Conservation (phyloP, 495 filamentous ascomycete genomes). For the Penicillium argentinense region DNA sequence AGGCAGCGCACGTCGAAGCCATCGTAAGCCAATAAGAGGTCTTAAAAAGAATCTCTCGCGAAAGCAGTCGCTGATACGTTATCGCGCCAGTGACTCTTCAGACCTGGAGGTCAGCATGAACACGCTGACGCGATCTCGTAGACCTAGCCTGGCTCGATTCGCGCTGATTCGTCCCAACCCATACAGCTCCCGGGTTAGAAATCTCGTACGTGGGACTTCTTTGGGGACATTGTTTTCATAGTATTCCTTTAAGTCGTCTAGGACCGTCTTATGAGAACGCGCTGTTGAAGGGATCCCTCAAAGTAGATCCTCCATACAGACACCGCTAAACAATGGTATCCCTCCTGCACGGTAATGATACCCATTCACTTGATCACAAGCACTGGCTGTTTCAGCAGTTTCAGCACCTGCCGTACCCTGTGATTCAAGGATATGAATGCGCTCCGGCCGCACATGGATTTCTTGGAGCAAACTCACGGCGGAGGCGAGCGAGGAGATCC, state of each 20-base stretch:
- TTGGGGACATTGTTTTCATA: no score
- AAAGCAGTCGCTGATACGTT: slow-evolving; percentile 5
- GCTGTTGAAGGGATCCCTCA: not conserved
- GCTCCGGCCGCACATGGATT: slow-evolving; percentile 1
- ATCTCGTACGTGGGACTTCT: no score
- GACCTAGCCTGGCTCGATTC: not conserved
- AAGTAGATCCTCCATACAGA: slow-evolving; percentile 2
- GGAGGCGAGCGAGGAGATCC: slow-evolving; percentile 5
- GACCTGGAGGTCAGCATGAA: slow-evolving; percentile 1
- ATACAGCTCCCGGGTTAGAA: no score
- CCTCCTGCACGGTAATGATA: slow-evolving; percentile 11
- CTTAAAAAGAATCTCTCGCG: slow-evolving; percentile 3
- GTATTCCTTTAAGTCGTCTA: no score
- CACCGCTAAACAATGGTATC: slow-evolving; percentile 1
- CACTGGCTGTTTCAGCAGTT: not conserved
- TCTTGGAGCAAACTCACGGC: slow-evolving; percentile 5
- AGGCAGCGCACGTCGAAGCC: no score
- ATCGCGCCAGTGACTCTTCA: slow-evolving; percentile 2
- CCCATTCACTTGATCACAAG: not conserved
- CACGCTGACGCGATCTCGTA: not conserved
- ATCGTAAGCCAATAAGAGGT: slow-evolving; percentile 12
- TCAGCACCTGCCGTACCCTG: not conserved
- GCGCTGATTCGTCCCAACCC: not conserved
- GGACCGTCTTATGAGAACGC: not conserved
- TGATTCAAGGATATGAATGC: slow-evolving; percentile 4